Base-by-base conservation (phyloP, 805 yeast genomes). In the Yarrowia hollandica region DNA sequence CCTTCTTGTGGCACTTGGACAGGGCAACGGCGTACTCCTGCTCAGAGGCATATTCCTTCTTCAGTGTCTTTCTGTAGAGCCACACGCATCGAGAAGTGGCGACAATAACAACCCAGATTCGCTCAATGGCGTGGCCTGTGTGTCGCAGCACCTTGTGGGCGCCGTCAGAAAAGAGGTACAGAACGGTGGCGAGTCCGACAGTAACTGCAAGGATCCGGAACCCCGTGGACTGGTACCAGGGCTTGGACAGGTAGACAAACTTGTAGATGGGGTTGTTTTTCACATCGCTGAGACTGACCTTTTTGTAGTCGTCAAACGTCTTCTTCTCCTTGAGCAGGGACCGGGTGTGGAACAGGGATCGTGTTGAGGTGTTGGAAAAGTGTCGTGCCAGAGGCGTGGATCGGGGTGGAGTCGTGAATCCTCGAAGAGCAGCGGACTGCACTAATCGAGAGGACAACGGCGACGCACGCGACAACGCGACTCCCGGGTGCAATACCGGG, bases 81-180 rank as follows among this genome's bases (percentile, higher is more conserved):
- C 77, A 76, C 64, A 92, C 85, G 69, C 98, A 92, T 62, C 84
- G 75, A 5, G 79, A 64, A 1, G 92, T 85, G 2, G 96, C 96
- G 7, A 38, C 61, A 2, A 63, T 63, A 1, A 72, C 74, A 5
- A 72, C 67, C 8, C 67, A 57, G 23, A 67, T 58, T 28, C 75
- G 67, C 50, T 66, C 66, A 8, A 60, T 26, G 0, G 70, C 73
- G 33, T 60, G 56, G 5, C 50, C 34, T 1, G 60, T 64, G 65
- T 59, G 64, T 25, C 44, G 65, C 34, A 60, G 65, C 63, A 19
- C 60, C 62, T 37, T 34, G 22, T 52, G 42, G 2, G 11, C 64
- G n/a, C 35, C 58, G 10, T 52, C 58, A 0, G 58, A 52, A n/a
- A 52, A 16, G 10, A 52, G 6, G 14, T 35, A 52, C 4, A 52